Evolutionary conservation across 768 basidiomycete species (phyloP).

Genomic region (Lentinula boryana): DNA sequence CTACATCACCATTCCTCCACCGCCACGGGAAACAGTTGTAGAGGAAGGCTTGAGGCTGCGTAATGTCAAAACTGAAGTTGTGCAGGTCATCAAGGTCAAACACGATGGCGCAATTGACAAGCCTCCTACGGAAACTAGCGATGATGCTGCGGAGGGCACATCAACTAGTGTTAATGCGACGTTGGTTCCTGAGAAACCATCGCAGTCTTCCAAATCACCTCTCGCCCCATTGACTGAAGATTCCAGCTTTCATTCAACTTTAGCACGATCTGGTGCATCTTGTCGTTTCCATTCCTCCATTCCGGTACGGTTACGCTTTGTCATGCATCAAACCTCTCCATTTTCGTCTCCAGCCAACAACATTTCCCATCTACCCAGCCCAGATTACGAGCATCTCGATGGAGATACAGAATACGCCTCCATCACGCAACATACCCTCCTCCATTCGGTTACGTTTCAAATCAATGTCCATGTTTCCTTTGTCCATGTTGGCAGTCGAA

Average conservation of each 20-base stretch:
- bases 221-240: constrained; percentile 31
- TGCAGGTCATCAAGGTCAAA: constrained; percentile 57
- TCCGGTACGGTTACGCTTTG: constrained; percentile 71
- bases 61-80: constrained; percentile 76
- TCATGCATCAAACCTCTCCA: constrained; percentile 63
- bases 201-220: constrained; percentile 32
- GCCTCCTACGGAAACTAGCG: constrained; percentile 20
- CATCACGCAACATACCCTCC: constrained; percentile 74
- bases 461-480: constrained; percentile 74
- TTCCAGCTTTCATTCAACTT: constrained; percentile 43
- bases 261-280: constrained; percentile 86
- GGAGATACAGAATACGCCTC: constrained; percentile 63
- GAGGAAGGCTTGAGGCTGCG: constrained; percentile 69
- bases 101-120: constrained; percentile 22
- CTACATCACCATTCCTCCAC: constrained; percentile 78
- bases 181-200: constrained; percentile 20
- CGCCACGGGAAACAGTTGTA: constrained; percentile 58
- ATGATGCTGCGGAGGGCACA: neutral
- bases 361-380: constrained; percentile 33
- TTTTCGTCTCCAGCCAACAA: constrained; percentile 43
- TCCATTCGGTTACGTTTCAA: constrained; percentile 79
- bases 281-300: constrained; percentile 82
- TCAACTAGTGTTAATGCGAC: constrained; percentile 26
- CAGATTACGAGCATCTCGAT: constrained; percentile 42
- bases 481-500: constrained; percentile 61